Evolutionary conservation across 2,329 filamentous ascomycete genomes (phyloP).

Genomic region (Aspergillus melleus): DNA sequence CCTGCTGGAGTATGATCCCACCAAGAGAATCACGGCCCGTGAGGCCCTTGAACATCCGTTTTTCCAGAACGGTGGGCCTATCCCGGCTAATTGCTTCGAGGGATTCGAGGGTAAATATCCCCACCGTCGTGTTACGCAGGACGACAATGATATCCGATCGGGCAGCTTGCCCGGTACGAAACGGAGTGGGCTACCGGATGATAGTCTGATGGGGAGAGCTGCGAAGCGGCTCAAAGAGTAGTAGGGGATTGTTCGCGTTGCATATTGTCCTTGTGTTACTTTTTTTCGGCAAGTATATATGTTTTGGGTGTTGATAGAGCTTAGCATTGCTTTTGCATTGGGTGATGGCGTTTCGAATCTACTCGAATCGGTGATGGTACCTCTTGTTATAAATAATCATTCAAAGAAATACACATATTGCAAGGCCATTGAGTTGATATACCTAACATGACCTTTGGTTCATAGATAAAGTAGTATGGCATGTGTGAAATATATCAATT

Average conservation of each 20-base stretch:
- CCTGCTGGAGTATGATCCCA: constrained; percentile 89
- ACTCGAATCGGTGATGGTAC: too few species aligned
- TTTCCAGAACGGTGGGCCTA: constrained; percentile 69
- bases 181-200: constrained; percentile 80
- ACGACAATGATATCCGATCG: constrained; percentile 94
- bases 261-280: not conserved
- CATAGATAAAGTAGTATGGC: too few species aligned
- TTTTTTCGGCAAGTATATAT: not conserved
- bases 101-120: constrained; percentile 87
- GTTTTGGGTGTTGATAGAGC: not conserved
- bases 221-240: constrained; percentile 57
- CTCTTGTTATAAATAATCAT: too few species aligned
- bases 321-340: too few species aligned
- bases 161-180: constrained; percentile 89
- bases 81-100: constrained; percentile 85
- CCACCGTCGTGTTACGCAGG: constrained; percentile 82
- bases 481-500: not conserved
- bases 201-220: constrained; percentile 62
- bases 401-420: too few species aligned
- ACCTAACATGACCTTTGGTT: too few species aligned
- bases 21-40: constrained; percentile 81
- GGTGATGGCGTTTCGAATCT: too few species aligned
- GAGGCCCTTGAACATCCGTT: constrained; percentile 89
- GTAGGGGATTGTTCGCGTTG: not conserved
- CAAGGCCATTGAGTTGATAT: too few species aligned